phyloP scores from a whole-genome alignment of 192 early-diverging fungal genomes.

The Funneliformis geosporum region DNA sequence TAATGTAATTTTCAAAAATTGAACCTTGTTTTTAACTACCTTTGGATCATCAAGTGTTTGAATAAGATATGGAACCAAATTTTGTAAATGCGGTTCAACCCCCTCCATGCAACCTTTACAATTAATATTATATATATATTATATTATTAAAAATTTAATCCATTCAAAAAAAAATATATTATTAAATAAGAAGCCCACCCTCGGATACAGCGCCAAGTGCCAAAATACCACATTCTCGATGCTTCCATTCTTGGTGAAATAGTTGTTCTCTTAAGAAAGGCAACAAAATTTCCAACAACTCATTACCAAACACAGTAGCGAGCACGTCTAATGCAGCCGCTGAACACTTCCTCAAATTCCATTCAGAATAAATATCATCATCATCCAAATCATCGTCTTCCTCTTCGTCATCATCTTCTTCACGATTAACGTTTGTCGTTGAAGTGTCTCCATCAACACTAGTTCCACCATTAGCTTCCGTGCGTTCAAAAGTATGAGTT shows the following conservation, averaged over 20 bases:
- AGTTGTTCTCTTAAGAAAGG: constrained; percentile 85
- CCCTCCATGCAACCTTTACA: constrained; percentile 75
- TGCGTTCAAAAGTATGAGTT: constrained; percentile 69
- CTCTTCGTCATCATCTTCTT: constrained; percentile 82
- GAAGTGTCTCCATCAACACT: constrained; percentile 37
- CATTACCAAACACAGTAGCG: constrained; percentile 84
- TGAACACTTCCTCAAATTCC: constrained; percentile 98
- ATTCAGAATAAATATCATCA: constrained; percentile 84
- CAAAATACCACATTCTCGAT: constrained; percentile 92
- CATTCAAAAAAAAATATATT: background rate
- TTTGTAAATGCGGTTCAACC: constrained; percentile 87
- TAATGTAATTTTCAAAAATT: background rate
- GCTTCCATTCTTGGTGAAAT: constrained; percentile 83
- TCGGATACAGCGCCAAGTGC: constrained; percentile 98
- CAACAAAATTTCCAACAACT: constrained; percentile 80
- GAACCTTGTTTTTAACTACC: constrained; percentile 38
- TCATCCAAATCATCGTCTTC: constrained; percentile 86
- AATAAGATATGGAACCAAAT: constrained; percentile 85
- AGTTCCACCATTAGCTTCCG: constrained; percentile 36
- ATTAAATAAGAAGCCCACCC: constrained; percentile 44
- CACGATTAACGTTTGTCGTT: constrained; percentile 34
- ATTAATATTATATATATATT: background rate
- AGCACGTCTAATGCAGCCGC: constrained; percentile 95
- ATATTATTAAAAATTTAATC: background rate
- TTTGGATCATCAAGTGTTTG: constrained; percentile 77